Evolutionary conservation across 345 rosid species (phyloP), one percentile per base, ranked within the genome.

Genomic region (Euphorbia lathyris): DNA sequence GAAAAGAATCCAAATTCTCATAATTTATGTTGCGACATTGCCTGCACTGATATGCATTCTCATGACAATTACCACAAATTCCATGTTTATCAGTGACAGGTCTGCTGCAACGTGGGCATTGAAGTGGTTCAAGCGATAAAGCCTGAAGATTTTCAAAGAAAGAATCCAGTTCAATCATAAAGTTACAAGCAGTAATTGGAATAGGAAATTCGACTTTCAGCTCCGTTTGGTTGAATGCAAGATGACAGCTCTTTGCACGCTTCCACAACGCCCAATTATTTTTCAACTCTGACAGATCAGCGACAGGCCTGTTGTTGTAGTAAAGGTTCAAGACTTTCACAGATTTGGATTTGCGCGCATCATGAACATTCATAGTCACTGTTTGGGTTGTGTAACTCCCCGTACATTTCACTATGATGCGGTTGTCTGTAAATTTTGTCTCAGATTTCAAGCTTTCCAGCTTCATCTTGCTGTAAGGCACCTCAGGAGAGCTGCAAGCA

Each of bases 111-210:
- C 99, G 98, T 26, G 99, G 99, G 81, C 99, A 95, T 63, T 92
- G 99, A 82, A 95, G 77, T 78, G 97, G 98, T 68, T 95, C 99
- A 75, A 92, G 93, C 58, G 98, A 95, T 72, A 92, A 79, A 66
- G 99, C 99, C 82, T 95, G 99, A 81, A 95, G 98, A 86, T 95
- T 95, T 78, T 95, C 98, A 84, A 92, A 92, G 82, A 95, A 95
- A 43, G 99, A 95, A 87, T 95, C 99, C 78, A 95, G 83, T 83
- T 95, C 99, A 78, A 95, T 92, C 99, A 95, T 92, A 83, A 95
- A 92, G 82, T 95, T 95, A 73, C 99, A 95, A 53, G 98, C 98
- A 78, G 98, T 95, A 58, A 95, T 92, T 72, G 99, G 99, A 79
- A 92, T 92, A 61, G 98, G 96, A 74, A 95, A 92, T 69, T 95